Evolutionary conservation across 2,329 filamentous ascomycete species (phyloP), one percentile per base, ranked within the genome.

Genomic region (Fusarium fracticaudum): DNA sequence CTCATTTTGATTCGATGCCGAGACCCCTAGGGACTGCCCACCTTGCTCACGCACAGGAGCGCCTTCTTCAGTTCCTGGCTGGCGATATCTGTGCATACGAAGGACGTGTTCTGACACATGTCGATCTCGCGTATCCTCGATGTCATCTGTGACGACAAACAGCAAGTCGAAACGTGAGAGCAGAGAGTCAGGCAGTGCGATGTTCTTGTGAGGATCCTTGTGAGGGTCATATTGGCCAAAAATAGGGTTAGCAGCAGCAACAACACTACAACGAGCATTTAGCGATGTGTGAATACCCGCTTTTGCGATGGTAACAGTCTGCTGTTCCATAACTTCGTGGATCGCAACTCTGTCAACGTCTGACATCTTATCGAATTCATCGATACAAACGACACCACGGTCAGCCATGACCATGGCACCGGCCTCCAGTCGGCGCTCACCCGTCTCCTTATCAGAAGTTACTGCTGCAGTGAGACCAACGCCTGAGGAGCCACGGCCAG

Each of bases 321-420:
- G 96, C 85, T 99, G 96, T 85, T 99, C 96, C 96, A 99, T 99
- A 75, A 99, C 96, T 93, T 99, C 96, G 89, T 99, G 96, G 77
- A 99, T 99, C 53, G 96, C 96, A 8, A 99, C 96, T 81, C 96
- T 91, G 83, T 99, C 96, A 66, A 98, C 92, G 81, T 99, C 96
- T 65, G 95, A 98, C 96, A 99, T 99, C 84, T 99, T 99, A 86
- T 99, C 96, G 77, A 99, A 99, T 80, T 99, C 96, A 81, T 99
- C 96, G 76, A 99, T 99, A 86, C 96, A 99, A 40, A 99, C 96
- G 17, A 99, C 96, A 77, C 96, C 96, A 72, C 96, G 93, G 82
- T 99, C 96, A 73, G 92, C 96, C 80, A 99, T 94, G 69, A 99
- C 96, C 96, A 99, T 99, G 74, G 96, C 96, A 89, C 96, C 96